These are phyloP conservation scores for Vicia sativa DNA, from an alignment of 306 rosid species.

Conservation along the genomic window DNA sequence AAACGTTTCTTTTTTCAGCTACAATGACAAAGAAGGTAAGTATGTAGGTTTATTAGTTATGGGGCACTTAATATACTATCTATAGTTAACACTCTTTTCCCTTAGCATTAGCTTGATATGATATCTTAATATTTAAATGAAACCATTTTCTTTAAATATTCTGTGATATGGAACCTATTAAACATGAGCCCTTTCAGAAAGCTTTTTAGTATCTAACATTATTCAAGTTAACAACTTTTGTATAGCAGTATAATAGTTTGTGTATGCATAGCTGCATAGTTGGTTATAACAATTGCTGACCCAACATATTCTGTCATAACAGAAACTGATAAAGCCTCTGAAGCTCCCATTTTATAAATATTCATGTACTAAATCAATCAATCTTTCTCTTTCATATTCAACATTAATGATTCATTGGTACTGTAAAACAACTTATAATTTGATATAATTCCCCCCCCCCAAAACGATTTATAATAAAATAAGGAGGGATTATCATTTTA, in stretches of 20 bases:
- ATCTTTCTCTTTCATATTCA: neutral
- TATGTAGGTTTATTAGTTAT: slow-evolving; percentile 2
- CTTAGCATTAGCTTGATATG: neutral
- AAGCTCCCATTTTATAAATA: neutral
- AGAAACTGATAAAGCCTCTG: neutral
- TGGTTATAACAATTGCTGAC: neutral
- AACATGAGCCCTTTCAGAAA: neutral
- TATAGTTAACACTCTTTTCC: neutral
- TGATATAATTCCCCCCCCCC: no score
- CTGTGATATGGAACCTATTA: neutral
- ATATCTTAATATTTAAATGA: slow-evolving; percentile 2
- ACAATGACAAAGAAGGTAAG: slow-evolving; percentile 93
- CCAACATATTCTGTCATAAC: neutral
- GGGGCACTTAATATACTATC: neutral
- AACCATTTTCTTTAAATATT: slow-evolving; percentile 10
- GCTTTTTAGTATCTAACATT: neutral
- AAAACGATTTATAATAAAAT: no score
- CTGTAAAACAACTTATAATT: no score
- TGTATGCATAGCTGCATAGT: neutral
- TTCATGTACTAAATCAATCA: neutral
- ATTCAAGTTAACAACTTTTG: neutral
- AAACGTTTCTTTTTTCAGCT: slow-evolving; percentile 91
- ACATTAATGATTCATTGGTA: no score
- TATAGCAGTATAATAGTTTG: neutral
- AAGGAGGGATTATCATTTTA: no score